These are phyloP conservation scores for Cicer arietinum DNA, from an alignment of 306 rosid genomes.

Conservation along the genomic window DNA sequence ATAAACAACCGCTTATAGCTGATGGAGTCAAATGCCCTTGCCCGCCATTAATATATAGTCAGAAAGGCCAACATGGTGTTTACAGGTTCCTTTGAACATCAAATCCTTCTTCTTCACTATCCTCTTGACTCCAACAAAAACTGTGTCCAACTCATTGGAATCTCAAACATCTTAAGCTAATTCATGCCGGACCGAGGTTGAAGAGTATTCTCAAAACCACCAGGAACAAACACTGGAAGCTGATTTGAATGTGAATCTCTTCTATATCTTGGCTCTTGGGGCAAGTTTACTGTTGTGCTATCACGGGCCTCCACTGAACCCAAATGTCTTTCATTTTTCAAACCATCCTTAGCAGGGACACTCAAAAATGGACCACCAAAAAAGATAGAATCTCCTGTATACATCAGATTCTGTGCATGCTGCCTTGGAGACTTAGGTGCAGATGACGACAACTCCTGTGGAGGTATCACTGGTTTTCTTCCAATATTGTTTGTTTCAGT, in stretches of 20 bases:
- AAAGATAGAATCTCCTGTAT: slow-evolving; percentile 94
- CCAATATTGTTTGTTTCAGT: slow-evolving; percentile 59
- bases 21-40: slow-evolving; percentile 38
- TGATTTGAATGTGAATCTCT: slow-evolving; percentile 86
- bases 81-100: slow-evolving; percentile 27
- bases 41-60: slow-evolving; percentile 31
- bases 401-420: slow-evolving; percentile 74
- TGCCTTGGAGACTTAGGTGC: slow-evolving; percentile 58
- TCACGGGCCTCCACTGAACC: slow-evolving; percentile 64
- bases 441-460: slow-evolving; percentile 64
- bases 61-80: slow-evolving; percentile 35
- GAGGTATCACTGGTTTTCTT: slow-evolving; percentile 61
- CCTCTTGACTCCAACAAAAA: slow-evolving; percentile 39
- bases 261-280: slow-evolving; percentile 76
- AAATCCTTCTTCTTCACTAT: slow-evolving; percentile 40
- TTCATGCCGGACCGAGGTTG: slow-evolving; percentile 63
- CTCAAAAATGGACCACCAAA: slow-evolving; percentile 89
- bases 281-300: slow-evolving; percentile 56
- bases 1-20: slow-evolving; percentile 36
- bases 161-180: slow-evolving; percentile 50
- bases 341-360: slow-evolving; percentile 68
- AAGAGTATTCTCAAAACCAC: slow-evolving; percentile 64
- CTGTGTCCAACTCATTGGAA: slow-evolving; percentile 43
- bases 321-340: slow-evolving; percentile 60
- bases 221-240: slow-evolving; percentile 92